phyloP scores from a whole-genome alignment of 148 eudicot genomes.

The Nepenthes mirabilis region DNA sequence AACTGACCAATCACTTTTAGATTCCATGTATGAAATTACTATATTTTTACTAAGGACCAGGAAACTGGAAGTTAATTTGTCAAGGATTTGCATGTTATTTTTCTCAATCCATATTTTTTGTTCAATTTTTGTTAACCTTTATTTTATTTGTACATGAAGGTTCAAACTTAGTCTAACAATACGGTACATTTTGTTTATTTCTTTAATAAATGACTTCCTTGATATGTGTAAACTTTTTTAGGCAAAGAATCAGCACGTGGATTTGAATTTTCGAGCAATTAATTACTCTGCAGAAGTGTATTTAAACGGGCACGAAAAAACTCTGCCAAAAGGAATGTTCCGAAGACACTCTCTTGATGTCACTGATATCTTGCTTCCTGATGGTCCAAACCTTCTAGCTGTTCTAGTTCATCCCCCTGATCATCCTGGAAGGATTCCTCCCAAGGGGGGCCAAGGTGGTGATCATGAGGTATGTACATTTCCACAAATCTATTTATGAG shows the following conservation, averaged over 20 bases:
- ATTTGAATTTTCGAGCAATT: conserved; percentile 81
- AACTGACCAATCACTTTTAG: no score
- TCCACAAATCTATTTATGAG: not conserved
- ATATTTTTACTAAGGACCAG: no score
- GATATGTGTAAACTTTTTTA: conserved; percentile 14
- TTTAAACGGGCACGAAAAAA: conserved; percentile 77
- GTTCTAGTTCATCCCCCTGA: conserved; percentile 96
- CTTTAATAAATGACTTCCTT: not conserved
- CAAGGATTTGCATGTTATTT: no score
- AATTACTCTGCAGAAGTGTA: conserved; percentile 90
- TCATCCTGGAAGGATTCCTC: conserved; percentile 87
- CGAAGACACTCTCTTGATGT: conserved; percentile 81
- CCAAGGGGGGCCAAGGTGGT: conserved; percentile 93
- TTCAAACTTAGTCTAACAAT: no score
- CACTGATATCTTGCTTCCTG: conserved; percentile 59
- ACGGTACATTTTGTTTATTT: not conserved
- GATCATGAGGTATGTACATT: conserved; percentile 61
- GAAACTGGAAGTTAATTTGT: no score
- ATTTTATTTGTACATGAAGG: no score
- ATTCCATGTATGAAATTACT: no score
- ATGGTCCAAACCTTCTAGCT: conserved; percentile 75
- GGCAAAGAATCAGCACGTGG: conserved; percentile 66
- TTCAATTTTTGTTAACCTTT: no score
- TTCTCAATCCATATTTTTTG: no score
- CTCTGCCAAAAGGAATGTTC: conserved; percentile 90